Evolutionary conservation across 116 monocot genomes (phyloP), one percentile per base, ranked within the genome.

Genomic region (Cymodocea nodosa): DNA sequence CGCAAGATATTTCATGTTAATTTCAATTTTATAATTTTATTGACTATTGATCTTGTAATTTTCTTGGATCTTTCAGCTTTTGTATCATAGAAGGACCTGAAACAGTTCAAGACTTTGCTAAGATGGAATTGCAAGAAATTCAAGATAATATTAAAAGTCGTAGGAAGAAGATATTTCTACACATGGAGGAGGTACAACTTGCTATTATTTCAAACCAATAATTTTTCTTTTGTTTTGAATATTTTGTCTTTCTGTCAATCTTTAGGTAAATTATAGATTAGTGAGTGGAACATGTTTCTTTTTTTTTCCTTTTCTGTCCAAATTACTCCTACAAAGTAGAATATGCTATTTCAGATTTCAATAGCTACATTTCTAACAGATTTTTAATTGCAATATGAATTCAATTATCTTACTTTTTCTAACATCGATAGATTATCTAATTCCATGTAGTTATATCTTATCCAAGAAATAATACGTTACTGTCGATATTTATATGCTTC

Each of bases 81-180:
- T 89, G 89, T 69, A 89, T 89, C 37, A 85, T 93, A 48, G 93
- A 93, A 83, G 93, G 93, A 58, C 93, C 93, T 30, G 93, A 93
- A 74, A 93, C 83, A 51, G 93, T 93, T 62, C 85, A 88, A 64
- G 93, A 93, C 58, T 93, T 93, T 74, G 93, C 85, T 25, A 93
- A 93, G 56, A 83, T 93, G 83, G 93, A 93, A 52, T 71, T 85
- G 52, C 83, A 82, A 56, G 93, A 93, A 71, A 93, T 93, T 73
- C 88, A 85, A 70, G 93, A 93, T 60, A 93, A 93, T 23, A 93
- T 93, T 37, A 81, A 69, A 73, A 88, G 93, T 71, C 78, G 93
- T 2, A 67, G 89, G 53, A 89, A 89, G 57, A 89, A 89, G 66
- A 89, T 89, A 40, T 89, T 89, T 69, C 66, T 89, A 71, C 89